These are phyloP conservation scores for Elaeis guineensis DNA, from an alignment of 176 grass and related monocot genomes.

Conservation along the genomic window DNA sequence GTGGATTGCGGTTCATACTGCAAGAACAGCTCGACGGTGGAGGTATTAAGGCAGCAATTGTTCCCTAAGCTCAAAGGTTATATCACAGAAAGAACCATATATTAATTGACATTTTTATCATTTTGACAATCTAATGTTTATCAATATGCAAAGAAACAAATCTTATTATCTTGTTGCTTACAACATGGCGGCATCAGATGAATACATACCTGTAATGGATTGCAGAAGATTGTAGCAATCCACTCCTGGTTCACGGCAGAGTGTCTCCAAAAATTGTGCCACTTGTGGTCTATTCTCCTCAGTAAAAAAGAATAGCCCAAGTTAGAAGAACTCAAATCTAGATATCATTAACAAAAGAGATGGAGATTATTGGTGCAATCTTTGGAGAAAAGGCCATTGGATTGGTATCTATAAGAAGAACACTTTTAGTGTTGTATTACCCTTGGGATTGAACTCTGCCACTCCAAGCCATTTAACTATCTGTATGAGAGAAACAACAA, in stretches of 20 bases:
- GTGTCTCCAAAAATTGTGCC: conserved; percentile 24
- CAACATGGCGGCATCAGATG: background rate
- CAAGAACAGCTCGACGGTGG: conserved; percentile 55
- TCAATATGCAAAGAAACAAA: too few relatives aligned
- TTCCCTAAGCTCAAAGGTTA: conserved; percentile 22
- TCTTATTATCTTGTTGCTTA: too few relatives aligned
- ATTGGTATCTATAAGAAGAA: too few relatives aligned
- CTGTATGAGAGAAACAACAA: background rate
- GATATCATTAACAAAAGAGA: too few relatives aligned
- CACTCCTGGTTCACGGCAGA: conserved; percentile 38
- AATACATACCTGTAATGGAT: conserved; percentile 47
- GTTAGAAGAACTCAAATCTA: too few relatives aligned
- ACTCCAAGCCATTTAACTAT: conserved; percentile 20
- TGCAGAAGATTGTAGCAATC: conserved; percentile 60
- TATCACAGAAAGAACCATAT: too few relatives aligned
- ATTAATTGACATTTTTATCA: too few relatives aligned
- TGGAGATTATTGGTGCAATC: too few relatives aligned
- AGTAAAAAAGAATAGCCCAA: background rate
- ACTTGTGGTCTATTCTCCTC: conserved; percentile 30
- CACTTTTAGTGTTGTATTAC: conserved; percentile 15
- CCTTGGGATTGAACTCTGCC: conserved; percentile 58
- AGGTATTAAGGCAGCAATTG: conserved; percentile 84
- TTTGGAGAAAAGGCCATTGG: too few relatives aligned
- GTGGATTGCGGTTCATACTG: conserved; percentile 82
- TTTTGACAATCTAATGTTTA: too few relatives aligned